Evolutionary conservation across 768 basidiomycete species (phyloP).

Genomic region (Psilocybe cubensis): DNA sequence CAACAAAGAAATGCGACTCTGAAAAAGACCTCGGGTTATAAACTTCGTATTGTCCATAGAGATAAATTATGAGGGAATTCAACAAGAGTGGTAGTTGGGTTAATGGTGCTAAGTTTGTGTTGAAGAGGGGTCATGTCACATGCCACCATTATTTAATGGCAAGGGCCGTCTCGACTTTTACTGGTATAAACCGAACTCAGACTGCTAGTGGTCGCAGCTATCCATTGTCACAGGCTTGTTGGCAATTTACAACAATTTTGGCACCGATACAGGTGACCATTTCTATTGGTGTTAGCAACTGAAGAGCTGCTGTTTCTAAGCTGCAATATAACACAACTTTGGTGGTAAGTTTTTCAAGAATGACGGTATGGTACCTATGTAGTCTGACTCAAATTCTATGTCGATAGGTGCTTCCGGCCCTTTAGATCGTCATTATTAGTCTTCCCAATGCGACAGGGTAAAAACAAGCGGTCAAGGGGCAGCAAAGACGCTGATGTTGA

Average conservation of each 20-base stretch:
- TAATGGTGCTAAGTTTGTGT: too few species aligned
- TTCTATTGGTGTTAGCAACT: not conserved
- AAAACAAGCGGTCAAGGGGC: constrained; percentile 55
- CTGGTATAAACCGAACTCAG: not conserved
- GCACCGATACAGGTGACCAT: not conserved
- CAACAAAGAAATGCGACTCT: constrained; percentile 4
- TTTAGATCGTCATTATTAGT: constrained; percentile 23
- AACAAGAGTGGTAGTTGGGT: too few species aligned
- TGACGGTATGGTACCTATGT: not conserved
- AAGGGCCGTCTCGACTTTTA: not conserved
- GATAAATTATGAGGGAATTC: not conserved
- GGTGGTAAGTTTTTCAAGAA: not conserved
- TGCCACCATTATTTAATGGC: not conserved
- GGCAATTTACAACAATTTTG: not conserved
- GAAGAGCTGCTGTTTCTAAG: not conserved
- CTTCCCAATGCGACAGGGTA: constrained; percentile 47
- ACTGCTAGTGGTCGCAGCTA: not conserved
- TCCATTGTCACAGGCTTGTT: not conserved
- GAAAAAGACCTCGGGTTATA: not conserved
- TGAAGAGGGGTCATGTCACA: not conserved
- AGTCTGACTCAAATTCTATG: not conserved
- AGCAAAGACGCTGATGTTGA: constrained; percentile 56
- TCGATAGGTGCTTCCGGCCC: constrained; percentile 14
- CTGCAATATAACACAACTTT: not conserved
- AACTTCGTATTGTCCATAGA: not conserved